Conservation (phyloP, 345 rosid species). For the Rhodamnia argentea region DNA sequence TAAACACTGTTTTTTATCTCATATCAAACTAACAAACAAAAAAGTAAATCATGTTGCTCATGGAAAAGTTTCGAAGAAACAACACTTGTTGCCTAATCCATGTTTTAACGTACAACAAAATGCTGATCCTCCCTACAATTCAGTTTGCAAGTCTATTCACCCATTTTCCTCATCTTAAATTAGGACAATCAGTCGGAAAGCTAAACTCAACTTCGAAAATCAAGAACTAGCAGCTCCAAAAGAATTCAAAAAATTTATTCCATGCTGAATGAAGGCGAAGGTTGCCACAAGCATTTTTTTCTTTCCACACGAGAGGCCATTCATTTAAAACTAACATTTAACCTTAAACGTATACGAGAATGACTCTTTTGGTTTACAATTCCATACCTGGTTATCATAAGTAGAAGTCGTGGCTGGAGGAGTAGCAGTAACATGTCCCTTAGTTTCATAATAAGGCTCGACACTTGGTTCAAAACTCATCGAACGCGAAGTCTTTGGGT, state of each 20-base stretch:
- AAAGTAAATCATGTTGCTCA: neutral
- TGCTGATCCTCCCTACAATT: neutral
- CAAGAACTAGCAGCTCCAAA: neutral
- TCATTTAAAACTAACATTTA: neutral
- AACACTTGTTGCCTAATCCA: neutral
- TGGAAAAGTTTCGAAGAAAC: neutral
- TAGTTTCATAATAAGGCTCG: slow-evolving; percentile 9
- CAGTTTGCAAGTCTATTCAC: neutral
- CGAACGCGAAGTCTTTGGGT: slow-evolving; percentile 7
- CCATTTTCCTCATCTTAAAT: neutral
- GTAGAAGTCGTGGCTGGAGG: slow-evolving; percentile 6
- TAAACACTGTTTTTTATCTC: neutral
- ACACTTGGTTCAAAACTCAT: slow-evolving; percentile 18
- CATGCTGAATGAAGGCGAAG: neutral
- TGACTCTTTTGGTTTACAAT: neutral
- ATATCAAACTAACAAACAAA: neutral
- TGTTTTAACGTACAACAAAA: neutral
- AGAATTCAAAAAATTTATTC: neutral
- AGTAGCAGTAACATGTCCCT: slow-evolving; percentile 8
- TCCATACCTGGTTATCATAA: slow-evolving; percentile 8
- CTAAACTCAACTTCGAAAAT: neutral
- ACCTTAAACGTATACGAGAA: neutral
- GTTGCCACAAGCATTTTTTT: neutral
- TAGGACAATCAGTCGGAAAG: neutral
- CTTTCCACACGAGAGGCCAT: neutral